Base-by-base conservation (phyloP, 306 rosid species). In the Canavalia ensiformis region DNA sequence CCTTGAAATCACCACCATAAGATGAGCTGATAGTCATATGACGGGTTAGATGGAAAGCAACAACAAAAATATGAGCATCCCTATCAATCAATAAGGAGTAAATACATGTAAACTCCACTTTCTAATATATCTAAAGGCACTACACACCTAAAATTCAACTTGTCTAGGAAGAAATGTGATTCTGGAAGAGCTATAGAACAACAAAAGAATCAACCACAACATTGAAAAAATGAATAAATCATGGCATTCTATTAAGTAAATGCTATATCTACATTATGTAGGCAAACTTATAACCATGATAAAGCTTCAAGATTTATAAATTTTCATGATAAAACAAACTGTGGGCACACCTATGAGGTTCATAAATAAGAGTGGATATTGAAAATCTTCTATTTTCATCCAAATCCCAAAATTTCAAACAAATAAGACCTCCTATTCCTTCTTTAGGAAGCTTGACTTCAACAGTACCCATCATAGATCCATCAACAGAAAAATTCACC, bases 1-100 rank as follows among this genome's bases (percentile, higher is more conserved):
- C 99, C 98, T 93, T 95, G 90, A 95, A 95, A 86, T 95, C 99
- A 77, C 97, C 97, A 74, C 97, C 98, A 83, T 87, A 90, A 4
- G 98, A 95, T 82, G 93, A 67, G 78, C 92, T 95, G 76, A 88
- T 97, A 72, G 91, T 97, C 97, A 93, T 90, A 56, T 10, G 88
- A 28, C 80, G 85, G 44, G 87, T 73, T 30, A 98, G 99, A 87
- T 89, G 97, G 79, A 90, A 93, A 83, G 90, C 89, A 68, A 93
- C 80, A 29, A 90, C 86, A 81, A 97, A 95, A 88, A 95, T 82
- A 69, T 80, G 86, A 77, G 94, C 96, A 87, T 90, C 97, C 90
- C 98, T 95, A 76, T 54, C 33, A 82, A 74, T 45, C 72, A 80
- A 73, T 39, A 52, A 62, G 25, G 74, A 80, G 75, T 28, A 79